Evolutionary conservation across 2,329 filamentous ascomycete genomes (phyloP), one percentile per base, ranked within the genome.

Genomic region (Penicillium sp.): DNA sequence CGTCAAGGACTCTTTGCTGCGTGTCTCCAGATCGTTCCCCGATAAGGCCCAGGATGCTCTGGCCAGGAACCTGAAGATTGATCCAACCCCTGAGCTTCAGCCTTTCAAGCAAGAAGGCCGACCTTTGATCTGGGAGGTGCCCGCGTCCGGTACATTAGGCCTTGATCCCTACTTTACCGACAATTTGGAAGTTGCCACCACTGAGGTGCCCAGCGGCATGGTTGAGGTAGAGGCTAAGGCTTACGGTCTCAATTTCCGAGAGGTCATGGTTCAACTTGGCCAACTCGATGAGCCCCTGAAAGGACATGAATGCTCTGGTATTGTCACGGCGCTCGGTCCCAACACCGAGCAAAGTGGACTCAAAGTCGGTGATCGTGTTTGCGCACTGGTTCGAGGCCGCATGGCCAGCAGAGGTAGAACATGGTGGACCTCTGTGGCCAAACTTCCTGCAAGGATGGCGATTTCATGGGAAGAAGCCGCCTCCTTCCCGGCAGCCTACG

Each of bases 391-490:
- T 4, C 4, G 9, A 14, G 40, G 34, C 11, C 34, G 34, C 11
- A n/a, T n/a, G 6, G 24, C 24, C 5, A 27, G 24, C 24, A 27
- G 24, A 6, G 24, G 24, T 27, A 27, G 24, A 27, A 27, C 24
- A 1, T 27, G 24, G 24, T 27, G 24, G 24, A 27, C 24, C 24
- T 27, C 24, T 6, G 24, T 27, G 24, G 24, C 24, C 24, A 27
- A 27, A 27, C 24, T 27, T 8, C 13, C 11, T n/a, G 13, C 13
- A n/a, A 2, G 13, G 6, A 36, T n/a, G 11, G n/a, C 5, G 3
- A 14, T 52, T 7, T 40, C 38, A 7, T 56, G 38, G 18, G 51
- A 57, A 34, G 48, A 53, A 6, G 57, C 48, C 10, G 45, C 57
- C 6, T 49, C 56, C 9, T 27, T 60, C 2, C 50, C 53, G 4